phyloP scores from a whole-genome alignment of 345 rosid genomes.

The Pugionium dolabratum region DNA sequence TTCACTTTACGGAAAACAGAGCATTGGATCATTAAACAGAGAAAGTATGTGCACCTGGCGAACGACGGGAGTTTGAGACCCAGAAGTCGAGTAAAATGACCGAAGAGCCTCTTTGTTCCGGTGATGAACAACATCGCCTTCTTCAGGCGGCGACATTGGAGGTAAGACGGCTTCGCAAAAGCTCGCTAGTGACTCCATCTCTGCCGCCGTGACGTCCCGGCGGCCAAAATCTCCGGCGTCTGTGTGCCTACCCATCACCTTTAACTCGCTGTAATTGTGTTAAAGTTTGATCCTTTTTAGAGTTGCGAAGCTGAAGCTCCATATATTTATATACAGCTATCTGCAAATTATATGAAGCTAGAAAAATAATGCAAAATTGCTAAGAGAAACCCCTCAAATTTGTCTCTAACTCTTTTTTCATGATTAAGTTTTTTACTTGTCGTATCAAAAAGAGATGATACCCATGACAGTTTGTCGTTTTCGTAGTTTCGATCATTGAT shows the following conservation, averaged over 20 bases:
- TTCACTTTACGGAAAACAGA: not conserved
- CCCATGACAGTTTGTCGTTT: not conserved
- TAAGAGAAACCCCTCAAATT: slow-evolving; percentile 11
- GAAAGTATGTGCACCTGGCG: slow-evolving; percentile 31
- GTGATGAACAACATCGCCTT: slow-evolving; percentile 21
- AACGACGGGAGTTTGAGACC: slow-evolving; percentile 39
- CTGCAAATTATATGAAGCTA: not conserved
- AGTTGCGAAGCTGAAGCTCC: slow-evolving; percentile 3
- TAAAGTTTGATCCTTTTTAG: not conserved
- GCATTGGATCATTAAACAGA: not conserved
- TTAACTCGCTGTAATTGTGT: not conserved
- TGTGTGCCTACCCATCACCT: slow-evolving; percentile 28
- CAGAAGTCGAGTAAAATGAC: slow-evolving; percentile 55
- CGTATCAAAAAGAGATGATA: not conserved
- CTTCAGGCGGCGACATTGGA: slow-evolving; percentile 38
- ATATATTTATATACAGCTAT: slow-evolving; percentile 24
- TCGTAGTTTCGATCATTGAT: not conserved
- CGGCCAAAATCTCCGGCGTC: slow-evolving; percentile 2
- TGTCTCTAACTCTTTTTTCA: not conserved
- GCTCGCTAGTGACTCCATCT: slow-evolving; percentile 54
- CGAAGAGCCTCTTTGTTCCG: slow-evolving; percentile 37
- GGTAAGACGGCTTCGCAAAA: slow-evolving; percentile 63
- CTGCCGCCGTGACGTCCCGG: slow-evolving; percentile 46
- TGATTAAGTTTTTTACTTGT: not conserved
- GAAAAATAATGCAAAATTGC: slow-evolving; percentile 17